Percentiles rank a stretch among this genome's conserved stretches.
phyloP scores from a whole-genome alignment of 1,139 yeast species.

The Waltiozyma sp. region DNA sequence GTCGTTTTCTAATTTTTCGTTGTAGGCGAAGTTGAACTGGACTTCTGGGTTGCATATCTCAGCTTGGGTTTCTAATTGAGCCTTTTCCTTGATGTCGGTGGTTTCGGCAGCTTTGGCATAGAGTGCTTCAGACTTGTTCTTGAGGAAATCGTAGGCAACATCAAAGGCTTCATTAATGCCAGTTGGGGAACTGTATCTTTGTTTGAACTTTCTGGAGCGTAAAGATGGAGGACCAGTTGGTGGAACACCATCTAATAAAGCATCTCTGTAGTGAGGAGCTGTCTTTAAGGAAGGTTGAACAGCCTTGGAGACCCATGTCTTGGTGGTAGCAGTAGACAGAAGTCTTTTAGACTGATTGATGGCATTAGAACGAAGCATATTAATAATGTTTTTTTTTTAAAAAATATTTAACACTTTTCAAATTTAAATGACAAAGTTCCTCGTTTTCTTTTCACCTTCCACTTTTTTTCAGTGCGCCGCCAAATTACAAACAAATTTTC shows the following conservation, averaged over 20 bases:
- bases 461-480: not conserved
- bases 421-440: not conserved
- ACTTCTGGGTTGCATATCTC: slow-evolving; percentile 78
- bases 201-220: slow-evolving; percentile 27
- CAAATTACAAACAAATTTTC: not conserved
- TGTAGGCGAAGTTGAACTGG: slow-evolving; percentile 45
- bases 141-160: slow-evolving; percentile 50
- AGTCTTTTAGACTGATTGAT: slow-evolving; percentile 11
- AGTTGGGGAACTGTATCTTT: slow-evolving; percentile 54
- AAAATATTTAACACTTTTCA: not conserved
- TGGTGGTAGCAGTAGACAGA: slow-evolving; percentile 7
- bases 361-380: slow-evolving; percentile 13
- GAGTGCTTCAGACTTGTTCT: slow-evolving; percentile 29
- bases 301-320: slow-evolving; percentile 7
- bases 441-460: not conserved
- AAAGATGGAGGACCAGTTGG: slow-evolving; percentile 15
- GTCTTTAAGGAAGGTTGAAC: slow-evolving; percentile 9
- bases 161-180: slow-evolving; percentile 67
- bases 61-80: slow-evolving; percentile 34
- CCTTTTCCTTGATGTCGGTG: slow-evolving; percentile 17
- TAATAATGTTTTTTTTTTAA: not conserved
- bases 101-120: slow-evolving; percentile 14
- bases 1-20: slow-evolving; percentile 25
- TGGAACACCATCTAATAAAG: slow-evolving; percentile 17
- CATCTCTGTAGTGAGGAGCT: slow-evolving; percentile 9